Base-by-base conservation (phyloP, 305 asterid species). In the Rubia peregrina region DNA sequence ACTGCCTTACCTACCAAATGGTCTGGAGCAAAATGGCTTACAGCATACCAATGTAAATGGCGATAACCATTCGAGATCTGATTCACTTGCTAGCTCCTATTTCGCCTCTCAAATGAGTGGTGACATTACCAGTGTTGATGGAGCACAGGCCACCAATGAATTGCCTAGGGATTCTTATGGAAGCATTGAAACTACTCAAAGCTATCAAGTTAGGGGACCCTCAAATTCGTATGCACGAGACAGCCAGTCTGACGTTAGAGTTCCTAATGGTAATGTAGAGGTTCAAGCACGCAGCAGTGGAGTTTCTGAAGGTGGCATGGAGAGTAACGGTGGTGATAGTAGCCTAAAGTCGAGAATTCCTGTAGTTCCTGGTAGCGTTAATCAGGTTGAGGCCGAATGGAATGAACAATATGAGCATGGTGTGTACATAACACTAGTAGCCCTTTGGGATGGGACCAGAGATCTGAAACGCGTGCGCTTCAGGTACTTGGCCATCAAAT, bases 391-490 rank as follows among this genome's bases (percentile, higher is more conserved):
- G 67, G 88, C 96, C 5, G 99, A 89, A 81, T 94, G 99, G 96
- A 94, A 88, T 64, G 97, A 94, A 71, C 96, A 90, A 71, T 90
- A 89, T 53, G 98, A 90, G 78, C 89, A 90, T 14, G 98, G 98
- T 61, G 98, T 93, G 57, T 90, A 89, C 74, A 87, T 93, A 71
- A 93, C 97, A 4, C 95, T 93, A 2, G 90, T 85, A 65, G 89
- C 96, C 67, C 92, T 89, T 69, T 85, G 82, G 13, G 96, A 93
- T 77, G 98, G 98, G 70, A 88, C 89, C n/a, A 86, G 96, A 81
- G 98, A 93, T 83, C 97, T 90, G 73, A 90, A 90, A 80, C 97
- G 98, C 2, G 97, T 93, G 9, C 98, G 98, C 78, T 91, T 94
- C 96, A 94, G 99, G 98, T 94, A 87, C 30, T 36, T 36, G 11